A percentile compares a stretch with the other conserved stretches of the same genome.
These are phyloP conservation scores for Suillus subalutaceus DNA, from an alignment of 768 basidiomycete genomes.

Conservation along the genomic window DNA sequence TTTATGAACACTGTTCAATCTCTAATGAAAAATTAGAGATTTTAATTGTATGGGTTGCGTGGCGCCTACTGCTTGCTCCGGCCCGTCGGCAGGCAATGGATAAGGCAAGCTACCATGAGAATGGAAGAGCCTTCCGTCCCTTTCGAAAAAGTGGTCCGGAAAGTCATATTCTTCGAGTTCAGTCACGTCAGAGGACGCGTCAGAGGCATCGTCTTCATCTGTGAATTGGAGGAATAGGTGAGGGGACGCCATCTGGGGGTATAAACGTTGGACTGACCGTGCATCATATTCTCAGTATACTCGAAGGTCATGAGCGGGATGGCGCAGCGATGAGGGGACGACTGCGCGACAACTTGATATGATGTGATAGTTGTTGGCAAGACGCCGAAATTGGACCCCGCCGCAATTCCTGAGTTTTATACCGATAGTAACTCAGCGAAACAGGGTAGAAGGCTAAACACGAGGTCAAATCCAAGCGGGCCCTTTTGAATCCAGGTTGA, in stretches of 20 bases:
- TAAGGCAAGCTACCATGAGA: conserved; percentile 66
- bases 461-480: conserved; percentile 38
- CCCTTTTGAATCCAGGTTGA: conserved; percentile 29
- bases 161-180: conserved; percentile 59
- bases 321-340: conserved; percentile 7
- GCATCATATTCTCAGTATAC: conserved; percentile 25
- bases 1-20: conserved; percentile 53
- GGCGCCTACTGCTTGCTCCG: conserved; percentile 64
- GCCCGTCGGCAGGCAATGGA: conserved; percentile 71
- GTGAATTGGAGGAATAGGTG: neutral
- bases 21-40: conserved; percentile 38
- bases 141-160: conserved; percentile 60
- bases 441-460: conserved; percentile 40
- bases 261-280: conserved; percentile 11
- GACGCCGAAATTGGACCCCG: conserved; percentile 39
- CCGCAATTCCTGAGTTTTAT: conserved; percentile 42
- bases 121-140: conserved; percentile 66
- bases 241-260: neutral
- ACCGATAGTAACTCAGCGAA: conserved; percentile 44
- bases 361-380: conserved; percentile 40
- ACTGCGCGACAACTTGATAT: conserved; percentile 22
- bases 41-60: neutral
- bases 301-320: conserved; percentile 32
- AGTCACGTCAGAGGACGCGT: conserved; percentile 44
- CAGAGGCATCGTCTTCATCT: conserved; percentile 42